Conservation (phyloP, 2,329 filamentous ascomycete species). For the Tolypocladium album region DNA sequence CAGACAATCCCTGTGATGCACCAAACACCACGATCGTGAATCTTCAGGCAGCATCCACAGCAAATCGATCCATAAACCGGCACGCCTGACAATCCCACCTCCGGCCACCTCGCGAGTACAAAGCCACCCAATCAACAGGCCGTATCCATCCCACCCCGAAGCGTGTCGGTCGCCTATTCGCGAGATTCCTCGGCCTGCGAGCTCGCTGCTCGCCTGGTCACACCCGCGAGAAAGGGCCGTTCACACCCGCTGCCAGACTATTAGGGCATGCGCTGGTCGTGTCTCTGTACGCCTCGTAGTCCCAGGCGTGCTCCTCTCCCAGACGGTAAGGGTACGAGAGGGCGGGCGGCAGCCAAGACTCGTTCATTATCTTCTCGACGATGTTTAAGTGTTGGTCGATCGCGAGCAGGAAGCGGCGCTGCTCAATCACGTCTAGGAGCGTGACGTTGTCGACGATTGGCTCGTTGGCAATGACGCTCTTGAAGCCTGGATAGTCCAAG, state of each 20-base stretch:
- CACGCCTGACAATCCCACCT: neutral
- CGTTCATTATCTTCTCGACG: too few relatives aligned
- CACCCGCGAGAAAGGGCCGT: neutral
- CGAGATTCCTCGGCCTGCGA: neutral
- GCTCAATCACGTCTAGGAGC: too few relatives aligned
- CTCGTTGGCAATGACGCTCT: too few relatives aligned
- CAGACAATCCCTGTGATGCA: neutral
- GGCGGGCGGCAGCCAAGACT: too few relatives aligned
- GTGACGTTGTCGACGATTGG: too few relatives aligned
- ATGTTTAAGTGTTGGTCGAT: too few relatives aligned
- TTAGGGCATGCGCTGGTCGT: too few relatives aligned
- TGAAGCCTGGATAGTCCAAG: too few relatives aligned
- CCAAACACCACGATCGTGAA: neutral
- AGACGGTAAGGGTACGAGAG: too few relatives aligned
- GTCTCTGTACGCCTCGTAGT: too few relatives aligned
- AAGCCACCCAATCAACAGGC: neutral
- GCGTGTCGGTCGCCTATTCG: conserved; percentile 1
- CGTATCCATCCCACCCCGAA: neutral
- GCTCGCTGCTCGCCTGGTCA: neutral
- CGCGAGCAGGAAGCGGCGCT: too few relatives aligned
- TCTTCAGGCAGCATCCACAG: neutral
- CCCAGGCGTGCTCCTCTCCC: too few relatives aligned
- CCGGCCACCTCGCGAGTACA: neutral
- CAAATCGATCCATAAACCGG: neutral
- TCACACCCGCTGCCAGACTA: neutral